phyloP scores from a whole-genome alignment of 2,329 filamentous ascomycete genomes.

The Xylaria arbuscula region DNA sequence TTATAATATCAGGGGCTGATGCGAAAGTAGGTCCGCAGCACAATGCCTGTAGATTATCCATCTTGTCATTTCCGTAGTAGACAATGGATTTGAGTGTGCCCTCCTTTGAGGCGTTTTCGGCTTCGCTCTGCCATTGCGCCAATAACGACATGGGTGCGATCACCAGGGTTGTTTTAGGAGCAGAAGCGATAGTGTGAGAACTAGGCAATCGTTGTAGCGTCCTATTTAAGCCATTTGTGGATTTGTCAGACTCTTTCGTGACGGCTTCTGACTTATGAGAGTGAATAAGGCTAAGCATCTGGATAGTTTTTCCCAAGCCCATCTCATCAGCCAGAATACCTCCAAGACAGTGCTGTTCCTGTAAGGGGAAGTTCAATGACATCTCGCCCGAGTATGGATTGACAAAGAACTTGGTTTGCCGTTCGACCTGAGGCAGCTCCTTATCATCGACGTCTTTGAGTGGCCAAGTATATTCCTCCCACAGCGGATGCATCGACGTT shows the following conservation, averaged over 20 bases:
- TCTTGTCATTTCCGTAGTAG: constrained; percentile 92
- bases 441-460: constrained; percentile 87
- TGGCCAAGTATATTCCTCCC: constrained; percentile 96
- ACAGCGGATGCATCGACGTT: constrained; percentile 92
- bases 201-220: constrained; percentile 60
- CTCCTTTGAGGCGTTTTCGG: constrained; percentile 85
- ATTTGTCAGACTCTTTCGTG: constrained; percentile 52
- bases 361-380: constrained; percentile 88
- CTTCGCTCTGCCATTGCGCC: constrained; percentile 97
- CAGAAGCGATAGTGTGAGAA: constrained; percentile 69
- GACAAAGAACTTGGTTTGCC: constrained; percentile 84
- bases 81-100: constrained; percentile 86
- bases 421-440: constrained; percentile 72
- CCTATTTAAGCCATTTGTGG: constrained; percentile 71
- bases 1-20: constrained; percentile 86
- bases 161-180: constrained; percentile 91
- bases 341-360: constrained; percentile 94
- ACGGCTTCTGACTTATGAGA: constrained; percentile 74
- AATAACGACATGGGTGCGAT: constrained; percentile 97
- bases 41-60: constrained; percentile 78
- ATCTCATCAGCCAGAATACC: constrained; percentile 97
- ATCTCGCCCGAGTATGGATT: constrained; percentile 97
- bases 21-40: constrained; percentile 80
- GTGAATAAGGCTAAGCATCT: constrained; percentile 95
- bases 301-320: constrained; percentile 97